phyloP scores from a whole-genome alignment of 2,329 filamentous ascomycete species.

The Herpotrichia juniperi region DNA sequence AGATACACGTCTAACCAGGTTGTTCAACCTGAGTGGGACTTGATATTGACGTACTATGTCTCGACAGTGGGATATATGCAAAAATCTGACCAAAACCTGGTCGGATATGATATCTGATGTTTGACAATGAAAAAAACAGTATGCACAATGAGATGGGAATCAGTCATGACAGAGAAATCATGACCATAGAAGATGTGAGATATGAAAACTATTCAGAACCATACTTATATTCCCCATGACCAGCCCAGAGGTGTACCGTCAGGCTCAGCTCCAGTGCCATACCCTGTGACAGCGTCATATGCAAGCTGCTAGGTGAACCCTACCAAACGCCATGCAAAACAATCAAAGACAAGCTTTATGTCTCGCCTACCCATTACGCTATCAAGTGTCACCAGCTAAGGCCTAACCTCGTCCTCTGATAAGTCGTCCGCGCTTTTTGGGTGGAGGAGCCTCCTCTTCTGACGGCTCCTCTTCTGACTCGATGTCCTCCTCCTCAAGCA shows the following conservation, averaged over 20 bases:
- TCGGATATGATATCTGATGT: no score
- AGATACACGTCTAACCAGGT: no score
- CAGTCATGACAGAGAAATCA: no score
- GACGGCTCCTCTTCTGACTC: conserved; percentile 27
- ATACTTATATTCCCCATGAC: no score
- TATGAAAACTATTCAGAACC: no score
- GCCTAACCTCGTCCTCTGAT: conserved; percentile 17
- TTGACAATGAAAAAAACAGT: no score
- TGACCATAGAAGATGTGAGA: no score
- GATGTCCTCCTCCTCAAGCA: conserved; percentile 13
- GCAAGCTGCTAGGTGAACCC: conserved; percentile 5
- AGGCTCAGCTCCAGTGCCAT: background rate
- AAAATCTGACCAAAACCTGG: no score
- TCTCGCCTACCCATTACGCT: background rate
- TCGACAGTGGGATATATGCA: no score
- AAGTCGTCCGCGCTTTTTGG: conserved; percentile 23
- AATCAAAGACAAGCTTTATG: background rate
- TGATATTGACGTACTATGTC: no score
- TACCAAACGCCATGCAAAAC: background rate
- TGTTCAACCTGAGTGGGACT: no score
- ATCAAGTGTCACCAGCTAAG: conserved; percentile 9
- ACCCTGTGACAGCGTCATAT: conserved; percentile 20
- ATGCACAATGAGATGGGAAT: no score
- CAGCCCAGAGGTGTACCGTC: background rate
- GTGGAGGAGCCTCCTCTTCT: conserved; percentile 24